Evolutionary conservation across 2,329 filamentous ascomycete species (phyloP), one percentile per base, ranked within the genome.

Genomic region (Knufia petricola): DNA sequence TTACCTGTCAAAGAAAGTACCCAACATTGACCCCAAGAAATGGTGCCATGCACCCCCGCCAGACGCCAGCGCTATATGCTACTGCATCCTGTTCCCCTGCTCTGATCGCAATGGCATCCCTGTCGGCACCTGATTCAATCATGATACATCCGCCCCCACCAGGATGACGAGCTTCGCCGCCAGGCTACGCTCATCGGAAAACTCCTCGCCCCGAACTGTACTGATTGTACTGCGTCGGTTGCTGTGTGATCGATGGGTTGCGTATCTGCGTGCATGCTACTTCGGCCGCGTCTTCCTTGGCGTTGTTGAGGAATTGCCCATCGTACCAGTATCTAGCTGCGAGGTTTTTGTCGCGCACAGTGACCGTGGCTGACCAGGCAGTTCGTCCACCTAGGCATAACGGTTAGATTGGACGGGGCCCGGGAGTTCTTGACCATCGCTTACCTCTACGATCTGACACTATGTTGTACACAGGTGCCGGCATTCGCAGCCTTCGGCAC

Each of bases 301-400:
- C 87, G 61, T 94, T 94, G 72, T 89, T 80, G 65, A 90, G 75
- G 62, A 87, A 87, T 63, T 87, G 81, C 52, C 87, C 87, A 65
- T 94, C 88, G 68, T 94, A 95, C 87, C 87, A 95, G 68, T 81
- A 94, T 54, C 87, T 79, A 40, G 87, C 87, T n/a, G 75, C 64
- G 59, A 86, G 75, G 40, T 69, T 74, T 44, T 75, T 69, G 47
- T 81, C 82, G 58, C 78, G 73, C 50, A 94, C 77, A n/a, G 74
- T 79, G 50, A 94, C 87, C 51, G 76, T 77, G 70, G 83, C 85
- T 50, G 87, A 90, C 88, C 88, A 95, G 50, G 88, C 88, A 50
- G 88, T 95, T 59, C 88, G 85, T 57, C 87, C 87, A 58, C 87
- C 88, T 92, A 60, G 59, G 52, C 59, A 58, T 36, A 6, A n/a